Evolutionary conservation across 2,329 filamentous ascomycete species (phyloP).

Genomic region (Neofusicoccum parvum): DNA sequence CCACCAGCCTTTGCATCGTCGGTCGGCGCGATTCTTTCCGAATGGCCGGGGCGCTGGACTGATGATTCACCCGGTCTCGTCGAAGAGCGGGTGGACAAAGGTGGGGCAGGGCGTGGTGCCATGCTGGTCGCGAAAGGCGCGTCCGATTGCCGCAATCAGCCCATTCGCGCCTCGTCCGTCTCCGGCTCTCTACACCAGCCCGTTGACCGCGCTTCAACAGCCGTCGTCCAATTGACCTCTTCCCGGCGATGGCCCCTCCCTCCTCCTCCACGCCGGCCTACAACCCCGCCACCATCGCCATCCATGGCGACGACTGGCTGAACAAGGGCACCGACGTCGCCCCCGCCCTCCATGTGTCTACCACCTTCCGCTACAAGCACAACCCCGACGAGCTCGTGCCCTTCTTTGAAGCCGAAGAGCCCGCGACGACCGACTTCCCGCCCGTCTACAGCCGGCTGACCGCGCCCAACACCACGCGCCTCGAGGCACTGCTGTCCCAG

Average conservation of each 20-base stretch:
- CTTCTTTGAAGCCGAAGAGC: conserved; percentile 45
- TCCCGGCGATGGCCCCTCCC: background rate
- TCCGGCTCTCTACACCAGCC: background rate
- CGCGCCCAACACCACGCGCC: conserved; percentile 77
- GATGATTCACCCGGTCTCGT: conserved; percentile 5
- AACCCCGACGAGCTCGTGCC: conserved; percentile 68
- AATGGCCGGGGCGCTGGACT: background rate
- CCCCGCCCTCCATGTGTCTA: conserved; percentile 86
- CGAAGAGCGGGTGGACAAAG: background rate
- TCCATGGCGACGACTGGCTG: conserved; percentile 81
- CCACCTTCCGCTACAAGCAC: conserved; percentile 79
- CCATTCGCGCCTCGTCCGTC: background rate
- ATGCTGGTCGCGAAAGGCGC: background rate
- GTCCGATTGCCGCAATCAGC: background rate
- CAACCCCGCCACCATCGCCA: conserved; percentile 68
- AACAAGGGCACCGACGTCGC: conserved; percentile 78
- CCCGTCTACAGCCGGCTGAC: conserved; percentile 83
- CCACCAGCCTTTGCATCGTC: background rate
- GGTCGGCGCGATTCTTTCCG: conserved; percentile 9
- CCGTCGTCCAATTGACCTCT: background rate
- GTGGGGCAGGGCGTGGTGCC: background rate
- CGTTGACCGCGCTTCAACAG: background rate
- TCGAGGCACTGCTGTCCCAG: conserved; percentile 78
- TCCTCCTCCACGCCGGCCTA: conserved; percentile 34
- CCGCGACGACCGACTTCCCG: conserved; percentile 45